Evolutionary conservation across 2,329 filamentous ascomycete genomes (phyloP).

Genomic region (Cryoendolithus antarcticus): DNA sequence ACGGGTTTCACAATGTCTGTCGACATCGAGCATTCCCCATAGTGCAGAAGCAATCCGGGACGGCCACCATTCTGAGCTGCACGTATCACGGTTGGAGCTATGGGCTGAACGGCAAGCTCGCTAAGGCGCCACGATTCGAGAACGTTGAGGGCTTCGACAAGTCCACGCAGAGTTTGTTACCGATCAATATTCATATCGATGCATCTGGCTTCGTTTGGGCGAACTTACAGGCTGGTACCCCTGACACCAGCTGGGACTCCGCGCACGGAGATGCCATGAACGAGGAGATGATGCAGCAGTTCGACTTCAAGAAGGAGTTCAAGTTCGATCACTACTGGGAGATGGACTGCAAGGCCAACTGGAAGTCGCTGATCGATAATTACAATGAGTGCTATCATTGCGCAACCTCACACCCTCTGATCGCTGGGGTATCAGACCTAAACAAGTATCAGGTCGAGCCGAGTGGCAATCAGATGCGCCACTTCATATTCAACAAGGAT

Average conservation of each 20-base stretch:
- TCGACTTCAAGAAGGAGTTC: conserved; percentile 38
- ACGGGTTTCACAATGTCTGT: conserved; percentile 50
- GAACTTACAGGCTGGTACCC: conserved; percentile 39
- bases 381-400: conserved; percentile 54
- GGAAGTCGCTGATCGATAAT: conserved; percentile 47
- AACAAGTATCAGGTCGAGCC: conserved; percentile 5
- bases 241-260: conserved; percentile 36
- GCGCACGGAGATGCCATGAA: conserved; percentile 37
- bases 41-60: conserved; percentile 38
- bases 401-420: conserved; percentile 43
- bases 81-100: conserved; percentile 53
- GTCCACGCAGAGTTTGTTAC: conserved; percentile 41
- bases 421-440: conserved; percentile 22
- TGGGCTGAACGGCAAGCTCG: conserved; percentile 41
- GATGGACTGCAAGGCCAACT: conserved; percentile 43
- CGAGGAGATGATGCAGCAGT: conserved; percentile 31
- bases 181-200: conserved; percentile 42
- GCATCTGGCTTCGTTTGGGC: conserved; percentile 45
- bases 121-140: conserved; percentile 49
- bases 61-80: conserved; percentile 42
- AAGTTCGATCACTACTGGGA: conserved; percentile 44
- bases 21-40: conserved; percentile 49
- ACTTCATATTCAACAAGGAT: conserved; percentile 4
- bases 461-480: conserved; percentile 2
- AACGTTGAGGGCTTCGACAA: conserved; percentile 44